Evolutionary conservation across 2,329 filamentous ascomycete genomes (phyloP), one percentile per base, ranked within the genome.

Genomic region (Xylariaceae sp.): DNA sequence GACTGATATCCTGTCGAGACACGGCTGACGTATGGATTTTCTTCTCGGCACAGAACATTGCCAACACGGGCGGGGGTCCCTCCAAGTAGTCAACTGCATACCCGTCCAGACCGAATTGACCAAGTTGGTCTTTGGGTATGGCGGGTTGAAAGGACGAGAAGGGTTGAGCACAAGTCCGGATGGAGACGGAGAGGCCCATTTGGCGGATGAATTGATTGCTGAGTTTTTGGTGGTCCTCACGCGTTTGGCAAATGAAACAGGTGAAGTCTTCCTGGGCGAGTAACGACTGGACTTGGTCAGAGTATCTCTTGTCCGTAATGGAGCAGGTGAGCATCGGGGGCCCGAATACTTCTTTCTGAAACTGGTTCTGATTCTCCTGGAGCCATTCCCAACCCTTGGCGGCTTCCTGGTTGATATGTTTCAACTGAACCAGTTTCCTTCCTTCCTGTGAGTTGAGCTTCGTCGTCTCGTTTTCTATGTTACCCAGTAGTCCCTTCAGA

Each of bases 301-400:
- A 79, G 71, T 89, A 90, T 56, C 77, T 81, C 42, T 85, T 80
- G 66, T 96, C 84, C 65, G 87, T 92, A 56, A 96, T 77, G 0
- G 88, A 89, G 73, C 92, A 96, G 59, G 83, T 88, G 37, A 96
- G 77, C 68, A 94, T 83, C 0, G 92, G 86, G 4, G 92, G 92
- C 0, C 89, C 91, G 70, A 88, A 91, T 3, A 97, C 86, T 59
- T 88, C 81, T 64, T 88, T 85, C 68, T 89, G 83, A 64, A 97
- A 94, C 53, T 82, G 73, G 57, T 80, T 71, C 60, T 81, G 81
- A 70, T 99, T 85, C 2, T 84, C 73, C 69, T 90, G 82, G 55
- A 97, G 81, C 92, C 93, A 99, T 48, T 86, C 80, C 86, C 90
- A 96, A 1, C 87, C 91, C 64, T 71, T 77, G 9, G 82, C 82